Conservation (phyloP, 441 rosid species). For the Eutrema salsugineum region DNA sequence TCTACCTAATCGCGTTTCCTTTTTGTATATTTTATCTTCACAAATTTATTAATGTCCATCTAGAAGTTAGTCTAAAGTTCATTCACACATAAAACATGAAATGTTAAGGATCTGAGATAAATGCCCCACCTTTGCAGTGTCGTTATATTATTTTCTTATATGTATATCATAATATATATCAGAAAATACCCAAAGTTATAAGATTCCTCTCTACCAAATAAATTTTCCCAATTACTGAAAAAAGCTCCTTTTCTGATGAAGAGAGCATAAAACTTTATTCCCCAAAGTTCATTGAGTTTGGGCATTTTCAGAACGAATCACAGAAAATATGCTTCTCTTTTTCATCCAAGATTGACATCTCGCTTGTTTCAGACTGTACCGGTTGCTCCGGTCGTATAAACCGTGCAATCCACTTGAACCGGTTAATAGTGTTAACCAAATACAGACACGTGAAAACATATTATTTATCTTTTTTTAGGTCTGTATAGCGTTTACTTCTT, state of each 20-base stretch:
- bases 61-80: background rate
- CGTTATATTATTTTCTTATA: background rate
- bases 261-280: constrained; percentile 29
- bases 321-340: constrained; percentile 24
- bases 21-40: background rate
- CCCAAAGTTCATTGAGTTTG: constrained; percentile 21
- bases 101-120: background rate
- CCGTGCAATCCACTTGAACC: background rate
- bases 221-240: constrained; percentile 4
- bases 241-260: constrained; percentile 15
- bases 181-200: background rate
- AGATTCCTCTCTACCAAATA: constrained; percentile 9
- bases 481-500: background rate
- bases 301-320: constrained; percentile 28
- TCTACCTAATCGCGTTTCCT: background rate
- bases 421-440: background rate
- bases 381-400: background rate
- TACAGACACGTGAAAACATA: constrained; percentile 1
- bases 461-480: background rate
- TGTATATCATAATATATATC: background rate
- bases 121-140: background rate
- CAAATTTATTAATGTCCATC: background rate
- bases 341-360: constrained; percentile 1
- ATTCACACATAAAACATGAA: background rate
- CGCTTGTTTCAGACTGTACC: background rate